Percentiles rank a stretch among this genome's conserved stretches.
Conservation (phyloP, 2,329 filamentous ascomycete species). For the Cladophialophora exuberans region DNA sequence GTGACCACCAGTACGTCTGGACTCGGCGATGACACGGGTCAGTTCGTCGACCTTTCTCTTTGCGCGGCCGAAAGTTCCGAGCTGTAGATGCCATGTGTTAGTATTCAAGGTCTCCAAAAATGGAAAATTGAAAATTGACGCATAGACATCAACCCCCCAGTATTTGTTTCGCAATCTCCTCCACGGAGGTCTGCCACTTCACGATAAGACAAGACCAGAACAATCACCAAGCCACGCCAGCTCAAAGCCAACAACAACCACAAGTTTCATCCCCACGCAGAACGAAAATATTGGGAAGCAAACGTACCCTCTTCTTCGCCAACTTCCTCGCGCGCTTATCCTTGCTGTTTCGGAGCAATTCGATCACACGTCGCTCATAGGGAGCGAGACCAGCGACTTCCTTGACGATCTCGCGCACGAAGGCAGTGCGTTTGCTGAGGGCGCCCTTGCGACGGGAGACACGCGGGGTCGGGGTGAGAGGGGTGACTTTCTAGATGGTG, state of each 20-base stretch:
- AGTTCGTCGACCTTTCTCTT: constrained; percentile 99
- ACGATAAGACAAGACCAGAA: too few relatives aligned
- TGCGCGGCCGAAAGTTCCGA: constrained; percentile 97
- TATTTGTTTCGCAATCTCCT: too few relatives aligned
- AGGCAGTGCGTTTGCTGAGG: constrained; percentile 93
- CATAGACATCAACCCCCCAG: too few relatives aligned
- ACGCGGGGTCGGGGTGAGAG: constrained; percentile 75
- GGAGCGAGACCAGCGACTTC: constrained; percentile 94
- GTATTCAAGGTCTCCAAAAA: too few relatives aligned
- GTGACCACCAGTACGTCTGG: constrained; percentile 68
- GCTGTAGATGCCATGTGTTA: too few relatives aligned
- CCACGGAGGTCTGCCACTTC: too few relatives aligned
- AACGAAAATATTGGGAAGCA: neutral
- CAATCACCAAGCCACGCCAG: too few relatives aligned
- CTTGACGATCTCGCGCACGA: constrained; percentile 96
- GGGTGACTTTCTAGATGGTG: constrained; percentile 73
- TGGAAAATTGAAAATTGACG: too few relatives aligned
- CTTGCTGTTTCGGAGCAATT: constrained; percentile 98
- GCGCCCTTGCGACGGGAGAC: constrained; percentile 90
- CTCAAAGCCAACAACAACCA: too few relatives aligned
- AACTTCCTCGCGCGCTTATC: constrained; percentile 54
- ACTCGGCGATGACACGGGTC: constrained; percentile 95
- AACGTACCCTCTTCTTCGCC: constrained; percentile 47
- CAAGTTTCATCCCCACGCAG: too few relatives aligned
- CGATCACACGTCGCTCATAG: constrained; percentile 98